Conservation (phyloP, 371 early-diverging fungal genomes). For the Mucor irregularis region DNA sequence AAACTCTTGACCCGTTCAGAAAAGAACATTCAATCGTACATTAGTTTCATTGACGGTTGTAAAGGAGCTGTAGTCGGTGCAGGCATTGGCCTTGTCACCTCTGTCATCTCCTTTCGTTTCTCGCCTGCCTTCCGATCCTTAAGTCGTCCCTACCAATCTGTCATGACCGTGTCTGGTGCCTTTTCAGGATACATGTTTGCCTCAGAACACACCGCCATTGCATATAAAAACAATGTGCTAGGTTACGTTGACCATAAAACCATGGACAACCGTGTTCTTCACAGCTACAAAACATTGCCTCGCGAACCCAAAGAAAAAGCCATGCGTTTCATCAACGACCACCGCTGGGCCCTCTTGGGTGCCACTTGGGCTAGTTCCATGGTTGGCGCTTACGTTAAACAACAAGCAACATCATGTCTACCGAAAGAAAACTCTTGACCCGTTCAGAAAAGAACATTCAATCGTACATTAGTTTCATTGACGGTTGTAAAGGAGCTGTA, state of each 20-base stretch:
- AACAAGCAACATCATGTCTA: too few species aligned
- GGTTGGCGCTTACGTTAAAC: constrained; percentile 9
- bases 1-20: constrained; percentile 1
- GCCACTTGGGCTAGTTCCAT: constrained; percentile 6
- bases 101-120: constrained; percentile 9
- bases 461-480: constrained; percentile 2
- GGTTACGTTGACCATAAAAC: constrained; percentile 16
- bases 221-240: constrained; percentile 4
- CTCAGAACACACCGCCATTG: constrained; percentile 1
- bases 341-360: constrained; percentile 9
- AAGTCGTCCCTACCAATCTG: background rate
- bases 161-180: constrained; percentile 4
- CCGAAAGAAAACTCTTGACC: background rate
- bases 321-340: constrained; percentile 4
- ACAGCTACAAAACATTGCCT: constrained; percentile 9
- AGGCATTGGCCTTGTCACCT: constrained; percentile 1
- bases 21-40: background rate
- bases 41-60: constrained; percentile 9
- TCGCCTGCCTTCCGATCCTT: constrained; percentile 14
- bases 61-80: constrained; percentile 3
- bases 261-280: constrained; percentile 6
- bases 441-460: constrained; percentile 2
- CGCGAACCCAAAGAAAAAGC: background rate
- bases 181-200: constrained; percentile 7
- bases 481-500: constrained; percentile 7